These are phyloP conservation scores for Acanthamoeba rhysodes DNA, from an alignment of 208 protist species.

Conservation along the genomic window DNA sequence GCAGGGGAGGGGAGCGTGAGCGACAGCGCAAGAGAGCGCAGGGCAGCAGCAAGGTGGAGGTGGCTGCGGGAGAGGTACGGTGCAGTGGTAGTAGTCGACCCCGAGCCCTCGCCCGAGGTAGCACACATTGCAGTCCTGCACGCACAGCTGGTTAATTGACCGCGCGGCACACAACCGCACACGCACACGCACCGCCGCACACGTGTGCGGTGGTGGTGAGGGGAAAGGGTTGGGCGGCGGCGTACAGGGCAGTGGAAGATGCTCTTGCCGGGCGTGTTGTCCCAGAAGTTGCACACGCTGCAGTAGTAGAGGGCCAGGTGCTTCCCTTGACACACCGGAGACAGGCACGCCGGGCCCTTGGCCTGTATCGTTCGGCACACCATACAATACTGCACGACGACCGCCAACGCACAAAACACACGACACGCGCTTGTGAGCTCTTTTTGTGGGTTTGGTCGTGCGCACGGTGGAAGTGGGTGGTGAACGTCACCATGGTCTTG, in stretches of 20 bases:
- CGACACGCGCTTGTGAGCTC: too few species aligned
- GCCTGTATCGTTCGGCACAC: too few species aligned
- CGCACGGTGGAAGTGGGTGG: too few species aligned
- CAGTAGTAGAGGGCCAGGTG: neutral
- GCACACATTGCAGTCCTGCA: neutral
- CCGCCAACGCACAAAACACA: too few species aligned
- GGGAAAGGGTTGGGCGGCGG: neutral
- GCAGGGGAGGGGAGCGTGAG: too few species aligned
- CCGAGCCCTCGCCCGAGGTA: neutral
- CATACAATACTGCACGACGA: too few species aligned
- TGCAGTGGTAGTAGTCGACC: neutral
- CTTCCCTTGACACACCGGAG: neutral
- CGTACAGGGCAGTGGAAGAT: neutral
- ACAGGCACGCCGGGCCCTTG: neutral
- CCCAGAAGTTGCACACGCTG: neutral
- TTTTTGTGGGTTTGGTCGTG: too few species aligned
- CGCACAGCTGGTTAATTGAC: too few species aligned
- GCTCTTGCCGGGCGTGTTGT: neutral
- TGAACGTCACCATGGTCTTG: neutral
- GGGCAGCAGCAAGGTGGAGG: too few species aligned
- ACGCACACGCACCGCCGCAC: neutral
- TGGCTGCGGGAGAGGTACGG: too few species aligned
- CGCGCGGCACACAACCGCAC: neutral
- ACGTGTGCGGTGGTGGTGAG: neutral
- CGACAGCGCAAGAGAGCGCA: too few species aligned